Base-by-base conservation (phyloP, 768 basidiomycete species). In the Gelatoporia subvermispora region DNA sequence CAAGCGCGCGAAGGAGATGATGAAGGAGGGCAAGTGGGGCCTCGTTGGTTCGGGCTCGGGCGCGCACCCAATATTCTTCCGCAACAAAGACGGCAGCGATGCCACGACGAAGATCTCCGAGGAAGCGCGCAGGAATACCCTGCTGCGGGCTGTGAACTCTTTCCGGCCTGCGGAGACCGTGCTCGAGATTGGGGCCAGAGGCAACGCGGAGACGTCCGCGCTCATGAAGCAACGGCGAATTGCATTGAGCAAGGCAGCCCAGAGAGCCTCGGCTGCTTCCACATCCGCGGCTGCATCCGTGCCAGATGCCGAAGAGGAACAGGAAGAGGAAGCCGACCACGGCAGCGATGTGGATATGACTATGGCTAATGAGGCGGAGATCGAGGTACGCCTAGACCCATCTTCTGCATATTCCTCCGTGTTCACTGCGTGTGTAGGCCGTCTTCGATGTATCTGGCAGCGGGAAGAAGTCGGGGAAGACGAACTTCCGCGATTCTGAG, bases 151-250 rank as follows among this genome's bases (percentile, higher is more conserved):
- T n/a, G 83, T 98, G 41, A 85, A 81, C 54, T 73, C 86, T 4
- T 98, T 96, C 72, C 78, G 72, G 20, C 95, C 95, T 15, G 63
- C 74, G 0, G 95, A 97, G 65, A 98, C 94, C 0, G 85, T 96
- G 25, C 85, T 98, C 51, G 95, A 98, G 67, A 73, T 93, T 25
- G 89, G 87, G 1, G 77, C 81, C 9, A 82, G 90, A 57, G 87
- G 85, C 2, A 77, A 75, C 60, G 64, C 69, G 38, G 68, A 66
- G 17, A 82, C 81, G 45, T 78, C 84, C 2, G 71, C 77, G 25
- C 69, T 98, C 49, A 98, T 98, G 95, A 88, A 88, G 64, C 84
- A 88, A 55, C 76, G 95, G 25, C 72, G 93, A 56, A 88, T 84
- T 62, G 83, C 89, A 2, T 68, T 96, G 52, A 70, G 68, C 38